These are phyloP conservation scores for Chalciporus sphaerocephalus DNA, from an alignment of 768 basidiomycete species.

Conservation along the genomic window DNA sequence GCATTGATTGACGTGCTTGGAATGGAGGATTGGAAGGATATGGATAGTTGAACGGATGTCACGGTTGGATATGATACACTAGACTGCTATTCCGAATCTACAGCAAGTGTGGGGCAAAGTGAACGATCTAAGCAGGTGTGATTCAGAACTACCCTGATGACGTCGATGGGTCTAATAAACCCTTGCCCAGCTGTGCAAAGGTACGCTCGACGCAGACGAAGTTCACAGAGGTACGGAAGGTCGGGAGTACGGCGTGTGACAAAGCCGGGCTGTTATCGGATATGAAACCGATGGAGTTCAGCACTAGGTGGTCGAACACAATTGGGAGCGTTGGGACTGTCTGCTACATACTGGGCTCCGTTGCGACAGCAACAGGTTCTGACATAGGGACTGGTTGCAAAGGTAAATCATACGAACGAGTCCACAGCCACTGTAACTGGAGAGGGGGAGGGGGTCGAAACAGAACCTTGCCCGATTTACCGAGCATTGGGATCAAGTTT, in stretches of 20 bases:
- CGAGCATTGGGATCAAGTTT: conserved; percentile 14
- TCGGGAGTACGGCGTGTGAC: conserved; percentile 2
- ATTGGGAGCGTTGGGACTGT: neutral
- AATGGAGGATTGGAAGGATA: neutral
- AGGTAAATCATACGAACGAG: conserved; percentile 23
- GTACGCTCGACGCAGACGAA: neutral
- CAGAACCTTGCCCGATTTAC: conserved; percentile 1
- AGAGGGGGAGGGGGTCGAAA: conserved; percentile 4
- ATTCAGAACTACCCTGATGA: conserved; percentile 18
- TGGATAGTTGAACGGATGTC: neutral
- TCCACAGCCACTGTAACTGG: conserved; percentile 25
- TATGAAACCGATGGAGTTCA: neutral
- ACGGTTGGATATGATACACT: no score
- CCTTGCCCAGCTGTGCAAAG: conserved; percentile 10
- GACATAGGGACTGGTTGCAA: conserved; percentile 2
- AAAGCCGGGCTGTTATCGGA: conserved; percentile 15
- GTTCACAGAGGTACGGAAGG: neutral
- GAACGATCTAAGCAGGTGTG: neutral
- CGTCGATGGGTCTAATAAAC: conserved; percentile 9
- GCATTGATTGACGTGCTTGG: neutral
- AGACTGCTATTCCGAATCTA: neutral
- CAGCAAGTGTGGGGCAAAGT: neutral
- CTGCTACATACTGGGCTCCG: neutral
- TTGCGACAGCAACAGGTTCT: neutral
- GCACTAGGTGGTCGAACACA: neutral